Evolutionary conservation across 768 basidiomycete species (phyloP).

Genomic region (Candolleomyces efflorescens): DNA sequence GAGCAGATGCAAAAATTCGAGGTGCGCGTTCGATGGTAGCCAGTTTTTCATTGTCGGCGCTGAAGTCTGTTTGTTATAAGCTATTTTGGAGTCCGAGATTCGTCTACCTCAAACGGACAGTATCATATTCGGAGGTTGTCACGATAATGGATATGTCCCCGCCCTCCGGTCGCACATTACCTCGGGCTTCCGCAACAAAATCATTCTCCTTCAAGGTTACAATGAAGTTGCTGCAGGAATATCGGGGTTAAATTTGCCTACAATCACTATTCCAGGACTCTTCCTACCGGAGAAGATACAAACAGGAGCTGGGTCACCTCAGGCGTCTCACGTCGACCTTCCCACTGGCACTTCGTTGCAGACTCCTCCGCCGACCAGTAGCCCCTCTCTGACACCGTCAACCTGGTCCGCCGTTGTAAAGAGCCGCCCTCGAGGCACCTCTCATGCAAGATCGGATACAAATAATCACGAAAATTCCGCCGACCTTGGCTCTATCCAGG

Average conservation of each 20-base stretch:
- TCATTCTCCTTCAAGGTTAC: constrained; percentile 62
- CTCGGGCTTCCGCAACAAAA: constrained; percentile 57
- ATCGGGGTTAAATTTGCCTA: constrained; percentile 41
- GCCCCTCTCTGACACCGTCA: background rate
- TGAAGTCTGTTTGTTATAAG: constrained; percentile 17
- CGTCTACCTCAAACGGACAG: constrained; percentile 59
- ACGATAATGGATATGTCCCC: constrained; percentile 55
- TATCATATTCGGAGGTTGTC: constrained; percentile 50
- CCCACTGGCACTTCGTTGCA: background rate
- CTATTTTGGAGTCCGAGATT: constrained; percentile 57
- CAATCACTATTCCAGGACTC: background rate
- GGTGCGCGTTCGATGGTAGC: constrained; percentile 31
- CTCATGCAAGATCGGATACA: background rate
- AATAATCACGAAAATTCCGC: background rate
- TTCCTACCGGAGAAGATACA: background rate
- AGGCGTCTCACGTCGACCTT: background rate
- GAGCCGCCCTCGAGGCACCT: background rate
- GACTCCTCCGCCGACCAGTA: background rate
- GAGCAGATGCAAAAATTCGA: constrained; percentile 72
- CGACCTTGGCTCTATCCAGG: background rate
- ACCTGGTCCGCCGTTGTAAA: background rate
- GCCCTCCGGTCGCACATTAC: constrained; percentile 62
- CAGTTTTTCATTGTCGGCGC: background rate
- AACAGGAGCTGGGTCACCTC: background rate
- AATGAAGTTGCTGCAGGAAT: constrained; percentile 58